These are phyloP conservation scores for Pseudogymnoascus sp. DNA, from an alignment of 2,329 filamentous ascomycete genomes.

Conservation along the genomic window DNA sequence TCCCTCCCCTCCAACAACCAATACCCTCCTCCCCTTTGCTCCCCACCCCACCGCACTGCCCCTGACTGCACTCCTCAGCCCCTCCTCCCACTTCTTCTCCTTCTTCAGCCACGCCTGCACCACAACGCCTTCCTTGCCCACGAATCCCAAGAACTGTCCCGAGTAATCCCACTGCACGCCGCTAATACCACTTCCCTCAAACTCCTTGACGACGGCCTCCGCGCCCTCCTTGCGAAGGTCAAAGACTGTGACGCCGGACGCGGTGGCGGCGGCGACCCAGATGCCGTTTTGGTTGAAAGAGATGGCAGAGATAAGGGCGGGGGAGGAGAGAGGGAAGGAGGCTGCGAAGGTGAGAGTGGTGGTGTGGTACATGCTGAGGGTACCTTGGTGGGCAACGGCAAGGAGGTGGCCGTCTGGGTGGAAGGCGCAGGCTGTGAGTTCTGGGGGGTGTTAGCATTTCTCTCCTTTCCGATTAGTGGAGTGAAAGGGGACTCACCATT, in stretches of 20 bases:
- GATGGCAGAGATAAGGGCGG: constrained; percentile 66
- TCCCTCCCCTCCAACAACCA: not conserved
- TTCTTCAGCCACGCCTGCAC: constrained; percentile 87
- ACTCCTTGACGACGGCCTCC: constrained; percentile 69
- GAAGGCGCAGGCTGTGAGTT: constrained; percentile 65
- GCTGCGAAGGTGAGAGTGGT: constrained; percentile 72
- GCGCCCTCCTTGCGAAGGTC: constrained; percentile 89
- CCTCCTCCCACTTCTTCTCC: constrained; percentile 83
- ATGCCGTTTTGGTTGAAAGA: constrained; percentile 95
- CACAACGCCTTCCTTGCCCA: constrained; percentile 70
- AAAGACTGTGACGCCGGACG: constrained; percentile 76
- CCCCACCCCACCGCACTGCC: constrained; percentile 75
- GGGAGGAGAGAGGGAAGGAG: constrained; percentile 60
- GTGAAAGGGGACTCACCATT: constrained; percentile 52
- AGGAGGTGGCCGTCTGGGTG: constrained; percentile 96
- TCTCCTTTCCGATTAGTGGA: not conserved
- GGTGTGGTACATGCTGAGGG: constrained; percentile 84
- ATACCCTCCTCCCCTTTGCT: constrained; percentile 53
- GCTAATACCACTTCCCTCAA: constrained; percentile 75
- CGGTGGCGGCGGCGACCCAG: constrained; percentile 81
- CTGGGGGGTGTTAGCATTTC: constrained; percentile 18
- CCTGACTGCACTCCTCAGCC: constrained; percentile 66
- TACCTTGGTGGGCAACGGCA: constrained; percentile 75
- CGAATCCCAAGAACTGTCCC: constrained; percentile 82
- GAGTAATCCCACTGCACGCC: constrained; percentile 87